These are phyloP conservation scores for Pythium insidiosum DNA, from an alignment of 352 stramenopile species.

Conservation along the genomic window DNA sequence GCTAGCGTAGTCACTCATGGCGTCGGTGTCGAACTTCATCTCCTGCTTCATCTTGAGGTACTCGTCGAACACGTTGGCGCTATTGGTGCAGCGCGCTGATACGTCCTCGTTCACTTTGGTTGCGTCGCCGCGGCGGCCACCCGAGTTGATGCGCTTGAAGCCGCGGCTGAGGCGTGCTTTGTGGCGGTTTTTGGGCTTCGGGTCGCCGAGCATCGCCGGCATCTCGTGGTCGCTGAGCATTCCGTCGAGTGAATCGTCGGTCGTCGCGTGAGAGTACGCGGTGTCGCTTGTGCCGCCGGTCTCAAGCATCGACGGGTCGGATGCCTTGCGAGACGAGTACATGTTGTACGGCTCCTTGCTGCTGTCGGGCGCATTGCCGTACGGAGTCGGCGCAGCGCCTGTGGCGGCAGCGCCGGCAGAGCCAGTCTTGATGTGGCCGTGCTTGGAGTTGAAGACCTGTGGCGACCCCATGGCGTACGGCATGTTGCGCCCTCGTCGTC, in stretches of 20 bases:
- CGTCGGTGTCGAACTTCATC: conserved; percentile 49
- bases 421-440: too few species aligned
- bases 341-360: conserved; percentile 21
- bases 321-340: conserved; percentile 28
- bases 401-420: too few species aligned
- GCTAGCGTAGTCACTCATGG: conserved; percentile 50
- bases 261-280: conserved; percentile 23
- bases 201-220: conserved; percentile 31
- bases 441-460: conserved; percentile 21
- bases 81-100: conserved; percentile 34
- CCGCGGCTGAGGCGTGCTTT: conserved; percentile 21
- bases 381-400: conserved; percentile 21
- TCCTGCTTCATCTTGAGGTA: conserved; percentile 76
- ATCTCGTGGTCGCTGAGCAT: conserved; percentile 44
- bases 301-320: conserved; percentile 29
- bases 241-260: conserved; percentile 34
- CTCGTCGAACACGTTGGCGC: conserved; percentile 58
- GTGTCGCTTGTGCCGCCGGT: conserved; percentile 12
- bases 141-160: conserved; percentile 38
- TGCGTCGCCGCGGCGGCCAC: conserved; percentile 6
- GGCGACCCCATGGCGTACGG: conserved; percentile 22
- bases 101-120: conserved; percentile 27
- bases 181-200: conserved; percentile 5
- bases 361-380: conserved; percentile 46
- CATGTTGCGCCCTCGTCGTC: conserved; percentile 29